phyloP scores from a whole-genome alignment of 2,329 filamentous ascomycete species.

The Chaetomiaceae sp. region DNA sequence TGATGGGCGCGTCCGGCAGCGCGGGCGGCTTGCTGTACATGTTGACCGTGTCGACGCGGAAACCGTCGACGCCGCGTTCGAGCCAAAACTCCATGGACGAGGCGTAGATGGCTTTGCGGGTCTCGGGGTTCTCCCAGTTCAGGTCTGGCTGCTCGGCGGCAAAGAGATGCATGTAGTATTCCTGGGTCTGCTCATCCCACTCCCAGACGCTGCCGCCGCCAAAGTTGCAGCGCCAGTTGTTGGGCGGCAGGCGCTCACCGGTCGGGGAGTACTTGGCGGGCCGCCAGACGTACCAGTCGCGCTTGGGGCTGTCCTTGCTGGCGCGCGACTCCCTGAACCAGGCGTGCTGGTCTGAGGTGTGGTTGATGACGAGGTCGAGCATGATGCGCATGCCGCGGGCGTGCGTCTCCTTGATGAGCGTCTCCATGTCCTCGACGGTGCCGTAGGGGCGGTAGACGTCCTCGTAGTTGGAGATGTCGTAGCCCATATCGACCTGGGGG shows the following conservation, averaged over 20 bases:
- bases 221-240: constrained; percentile 67
- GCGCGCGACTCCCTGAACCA: constrained; percentile 67
- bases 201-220: constrained; percentile 59
- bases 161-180: constrained; percentile 77
- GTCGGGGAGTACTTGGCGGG: constrained; percentile 42
- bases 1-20: constrained; percentile 55
- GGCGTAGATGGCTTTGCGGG: constrained; percentile 65
- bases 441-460: constrained; percentile 54
- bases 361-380: constrained; percentile 73
- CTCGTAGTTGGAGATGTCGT: constrained; percentile 63
- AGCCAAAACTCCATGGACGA: constrained; percentile 74
- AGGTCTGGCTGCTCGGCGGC: constrained; percentile 73
- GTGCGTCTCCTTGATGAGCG: constrained; percentile 55
- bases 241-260: constrained; percentile 64
- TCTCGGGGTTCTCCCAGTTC: constrained; percentile 72
- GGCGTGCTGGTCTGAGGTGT: constrained; percentile 65
- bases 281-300: constrained; percentile 53
- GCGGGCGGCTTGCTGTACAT: constrained; percentile 55
- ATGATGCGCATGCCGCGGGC: constrained; percentile 58
- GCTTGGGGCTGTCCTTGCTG: constrained; percentile 57
- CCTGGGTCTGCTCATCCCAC: constrained; percentile 64
- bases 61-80: constrained; percentile 63
- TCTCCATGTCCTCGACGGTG: constrained; percentile 59
- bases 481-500: constrained; percentile 53
- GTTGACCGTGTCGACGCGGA: constrained; percentile 67